Conservation (phyloP, 768 basidiomycete species). For the Leccinum rimulosum region DNA sequence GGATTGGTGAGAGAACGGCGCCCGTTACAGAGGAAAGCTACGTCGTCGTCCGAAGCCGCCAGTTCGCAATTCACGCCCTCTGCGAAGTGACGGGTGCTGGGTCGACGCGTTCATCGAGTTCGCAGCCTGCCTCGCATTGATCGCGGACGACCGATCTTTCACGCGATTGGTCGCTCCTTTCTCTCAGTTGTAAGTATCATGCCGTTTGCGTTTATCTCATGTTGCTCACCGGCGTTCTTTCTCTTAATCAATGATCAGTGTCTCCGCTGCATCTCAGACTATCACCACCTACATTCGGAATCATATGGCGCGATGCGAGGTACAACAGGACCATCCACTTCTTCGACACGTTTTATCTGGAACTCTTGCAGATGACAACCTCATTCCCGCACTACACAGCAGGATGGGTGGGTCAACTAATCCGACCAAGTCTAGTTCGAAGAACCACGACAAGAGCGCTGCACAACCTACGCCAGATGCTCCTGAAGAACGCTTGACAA, state of each 20-base stretch:
- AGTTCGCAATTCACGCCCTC: no score
- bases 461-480: background rate
- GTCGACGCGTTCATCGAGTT: no score
- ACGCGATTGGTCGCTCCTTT: conserved; percentile 70
- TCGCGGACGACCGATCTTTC: conserved; percentile 38
- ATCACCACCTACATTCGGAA: conserved; percentile 80
- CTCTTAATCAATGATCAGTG: conserved; percentile 36
- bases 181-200: conserved; percentile 61
- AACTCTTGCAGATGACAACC: conserved; percentile 68
- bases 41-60: no score
- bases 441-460: conserved; percentile 31
- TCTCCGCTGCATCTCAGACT: conserved; percentile 76
- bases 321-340: conserved; percentile 69
- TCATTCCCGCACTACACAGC: conserved; percentile 68
- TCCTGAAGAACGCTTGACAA: conserved; percentile 48
- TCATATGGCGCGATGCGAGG: conserved; percentile 70
- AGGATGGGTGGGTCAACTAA: conserved; percentile 63
- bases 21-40: no score
- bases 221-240: conserved; percentile 9
- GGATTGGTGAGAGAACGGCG: no score
- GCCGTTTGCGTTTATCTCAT: conserved; percentile 11
- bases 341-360: conserved; percentile 72
- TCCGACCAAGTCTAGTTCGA: conserved; percentile 28
- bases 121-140: no score
- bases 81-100: no score